phyloP scores from a whole-genome alignment of 176 grass and related monocot genomes.

The Carex kokanica region DNA sequence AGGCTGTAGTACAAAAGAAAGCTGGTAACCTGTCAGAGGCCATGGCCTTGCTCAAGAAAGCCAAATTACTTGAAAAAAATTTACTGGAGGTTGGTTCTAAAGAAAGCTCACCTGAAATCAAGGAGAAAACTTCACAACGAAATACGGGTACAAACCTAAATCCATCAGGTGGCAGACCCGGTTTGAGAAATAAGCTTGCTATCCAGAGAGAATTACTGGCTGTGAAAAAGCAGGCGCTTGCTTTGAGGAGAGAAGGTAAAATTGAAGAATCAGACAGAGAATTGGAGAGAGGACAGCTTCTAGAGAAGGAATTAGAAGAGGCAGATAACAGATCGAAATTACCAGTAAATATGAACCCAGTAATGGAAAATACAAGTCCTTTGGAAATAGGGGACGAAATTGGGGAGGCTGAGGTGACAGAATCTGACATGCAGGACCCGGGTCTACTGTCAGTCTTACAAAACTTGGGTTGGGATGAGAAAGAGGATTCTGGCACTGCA shows the following conservation, averaged over 20 bases:
- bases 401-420: conserved; percentile 38
- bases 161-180: conserved; percentile 24
- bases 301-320: conserved; percentile 91
- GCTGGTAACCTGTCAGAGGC: conserved; percentile 69
- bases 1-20: conserved; percentile 66
- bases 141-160: conserved; percentile 30
- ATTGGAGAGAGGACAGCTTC: conserved; percentile 63
- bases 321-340: conserved; percentile 51
- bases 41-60: conserved; percentile 79
- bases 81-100: conserved; percentile 40
- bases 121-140: conserved; percentile 18
- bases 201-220: conserved; percentile 88
- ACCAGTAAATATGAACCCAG: conserved; percentile 31
- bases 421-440: conserved; percentile 23
- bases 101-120: conserved; percentile 27
- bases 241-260: conserved; percentile 83
- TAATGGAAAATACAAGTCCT: conserved; percentile 25
- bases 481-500: conserved; percentile 3
- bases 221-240: conserved; percentile 86
- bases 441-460: conserved; percentile 10
- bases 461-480: conserved; percentile 25
- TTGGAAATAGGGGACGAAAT: conserved; percentile 55
- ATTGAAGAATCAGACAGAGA: conserved; percentile 75
- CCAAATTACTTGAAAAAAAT: conserved; percentile 79
- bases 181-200: conserved; percentile 65